Base-by-base conservation (phyloP, 2,329 filamentous ascomycete species). In the Coniochaeta sp. region DNA sequence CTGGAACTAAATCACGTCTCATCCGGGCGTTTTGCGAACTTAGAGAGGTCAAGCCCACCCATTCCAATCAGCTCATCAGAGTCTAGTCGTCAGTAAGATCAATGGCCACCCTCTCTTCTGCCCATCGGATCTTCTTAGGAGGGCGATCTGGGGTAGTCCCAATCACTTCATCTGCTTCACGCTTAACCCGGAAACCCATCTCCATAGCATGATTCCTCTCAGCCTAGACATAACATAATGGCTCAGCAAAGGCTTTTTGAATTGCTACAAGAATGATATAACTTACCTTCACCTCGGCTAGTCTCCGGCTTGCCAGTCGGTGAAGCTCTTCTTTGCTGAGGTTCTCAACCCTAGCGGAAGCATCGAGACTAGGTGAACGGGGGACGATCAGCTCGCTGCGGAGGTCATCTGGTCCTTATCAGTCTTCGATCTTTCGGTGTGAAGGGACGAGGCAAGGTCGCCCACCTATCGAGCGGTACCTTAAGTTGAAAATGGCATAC, bases 401-500 rank as follows among this genome's bases (percentile, higher is more conserved):
- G 14, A 57, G 55, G 19, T 40, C 55, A 28, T 30, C 55, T 57
- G 19, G n/a, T n/a, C 16, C 3, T 12, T 36, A 36, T 56, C 12
- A 57, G 34, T 12, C 44, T 8, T 44, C 9, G 5, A 12, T 17
- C 30, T 26, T 22, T 10, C 50, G 22, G 14, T 16, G 47, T 52
- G 7, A 16, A 52, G 2, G 16, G 19, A 44, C 12, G 36, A 32
- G 4, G 3, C 17, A 4, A 19, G 8, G n/a, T 19, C 36, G n/a
- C 32, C 42, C 17, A 57, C 55, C 24, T 30, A 7, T 22, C 7
- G 55, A 57, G 4, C 55, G 19, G 26, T 57, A 57, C 14, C 30
- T 57, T 16, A 57, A 44, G 34, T 57, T 44, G 55, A 57, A 57
- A 17, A 57, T 57, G 38, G 55, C 55, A 19, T 34, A 42, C 2